These are phyloP conservation scores for Thermoascus crustaceus DNA, from an alignment of 2,329 filamentous ascomycete species.

Conservation along the genomic window DNA sequence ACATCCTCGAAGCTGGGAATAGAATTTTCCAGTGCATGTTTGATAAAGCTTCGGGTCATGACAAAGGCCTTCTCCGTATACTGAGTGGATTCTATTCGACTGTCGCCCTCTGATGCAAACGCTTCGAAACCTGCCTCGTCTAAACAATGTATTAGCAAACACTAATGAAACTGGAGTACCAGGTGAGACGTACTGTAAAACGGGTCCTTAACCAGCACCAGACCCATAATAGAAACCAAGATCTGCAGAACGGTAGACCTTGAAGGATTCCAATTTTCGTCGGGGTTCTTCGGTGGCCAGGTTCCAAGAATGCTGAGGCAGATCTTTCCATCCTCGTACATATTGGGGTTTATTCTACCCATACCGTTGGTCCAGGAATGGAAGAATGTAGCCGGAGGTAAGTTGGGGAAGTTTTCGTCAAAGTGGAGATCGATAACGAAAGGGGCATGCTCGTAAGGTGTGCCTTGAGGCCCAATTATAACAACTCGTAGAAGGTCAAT, in stretches of 20 bases:
- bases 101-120: slow-evolving; percentile 39
- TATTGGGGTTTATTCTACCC: slow-evolving; percentile 52
- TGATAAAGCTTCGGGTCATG: slow-evolving; percentile 44
- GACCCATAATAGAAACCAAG: slow-evolving; percentile 48
- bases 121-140: slow-evolving; percentile 55
- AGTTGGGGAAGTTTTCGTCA: slow-evolving; percentile 40
- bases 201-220: slow-evolving; percentile 51
- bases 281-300: slow-evolving; percentile 47
- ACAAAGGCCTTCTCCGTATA: slow-evolving; percentile 51
- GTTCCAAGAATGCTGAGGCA: slow-evolving; percentile 53
- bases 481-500: slow-evolving; percentile 52
- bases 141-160: slow-evolving; percentile 12
- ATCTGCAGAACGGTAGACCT: slow-evolving; percentile 51
- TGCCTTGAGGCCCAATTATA: slow-evolving; percentile 51
- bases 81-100: slow-evolving; percentile 38
- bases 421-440: slow-evolving; percentile 55
- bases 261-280: slow-evolving; percentile 46
- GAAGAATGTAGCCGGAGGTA: slow-evolving; percentile 49
- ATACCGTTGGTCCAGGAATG: slow-evolving; percentile 50
- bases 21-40: slow-evolving; percentile 35
- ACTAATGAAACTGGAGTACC: background rate
- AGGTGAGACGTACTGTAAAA: slow-evolving; percentile 45
- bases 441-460: slow-evolving; percentile 53
- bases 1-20: slow-evolving; percentile 43
- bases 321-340: slow-evolving; percentile 56